Evolutionary conservation across 139 green algal species (phyloP).

Genomic region (Tetraselmis striata): DNA sequence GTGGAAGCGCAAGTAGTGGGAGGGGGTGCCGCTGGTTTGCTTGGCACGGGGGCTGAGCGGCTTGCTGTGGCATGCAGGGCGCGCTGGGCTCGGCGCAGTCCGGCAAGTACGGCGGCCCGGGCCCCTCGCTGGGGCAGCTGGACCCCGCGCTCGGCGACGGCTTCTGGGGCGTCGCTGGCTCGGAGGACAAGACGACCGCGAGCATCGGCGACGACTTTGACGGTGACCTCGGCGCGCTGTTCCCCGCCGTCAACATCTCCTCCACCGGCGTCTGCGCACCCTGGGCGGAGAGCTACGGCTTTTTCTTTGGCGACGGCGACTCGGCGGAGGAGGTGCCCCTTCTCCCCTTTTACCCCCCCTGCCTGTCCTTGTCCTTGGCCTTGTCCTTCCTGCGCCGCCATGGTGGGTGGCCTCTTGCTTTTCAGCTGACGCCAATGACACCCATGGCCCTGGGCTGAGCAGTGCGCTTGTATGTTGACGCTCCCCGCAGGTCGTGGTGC

Average conservation of each 20-base stretch:
- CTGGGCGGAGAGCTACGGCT: conserved; percentile 8
- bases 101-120: background rate
- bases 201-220: background rate
- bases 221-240: background rate
- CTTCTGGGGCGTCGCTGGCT: background rate
- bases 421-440: too few species aligned
- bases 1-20: too few species aligned
- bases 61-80: background rate
- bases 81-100: background rate
- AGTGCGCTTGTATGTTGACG: too few species aligned
- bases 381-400: too few species aligned
- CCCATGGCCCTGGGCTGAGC: too few species aligned
- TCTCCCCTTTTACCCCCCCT: too few species aligned
- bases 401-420: too few species aligned
- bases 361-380: too few species aligned
- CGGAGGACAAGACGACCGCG: background rate
- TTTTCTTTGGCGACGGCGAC: conserved; percentile 10
- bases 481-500: too few species aligned
- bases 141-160: background rate
- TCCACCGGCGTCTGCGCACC: background rate
- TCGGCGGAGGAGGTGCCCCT: conserved; percentile 2
- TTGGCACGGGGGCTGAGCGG: too few species aligned
- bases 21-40: background rate
- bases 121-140: background rate
- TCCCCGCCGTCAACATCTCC: background rate